Evolutionary conservation across 2,329 filamentous ascomycete genomes (phyloP), one percentile per base, ranked within the genome.

Genomic region (Colletotrichum sp.): DNA sequence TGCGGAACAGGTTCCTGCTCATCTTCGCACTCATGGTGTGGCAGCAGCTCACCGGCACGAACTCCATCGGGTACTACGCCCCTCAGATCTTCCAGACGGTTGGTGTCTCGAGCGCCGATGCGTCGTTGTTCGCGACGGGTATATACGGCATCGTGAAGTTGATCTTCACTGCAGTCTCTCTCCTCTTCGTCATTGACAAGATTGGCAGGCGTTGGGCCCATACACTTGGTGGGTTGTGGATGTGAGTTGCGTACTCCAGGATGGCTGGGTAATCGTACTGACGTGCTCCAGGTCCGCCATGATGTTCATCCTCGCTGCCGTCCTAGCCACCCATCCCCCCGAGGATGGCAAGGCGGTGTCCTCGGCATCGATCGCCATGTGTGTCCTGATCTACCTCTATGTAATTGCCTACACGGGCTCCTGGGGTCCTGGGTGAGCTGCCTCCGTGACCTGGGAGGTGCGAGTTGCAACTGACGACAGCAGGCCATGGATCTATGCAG

Each of bases 281-380:
- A 57, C 52, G 52, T 24, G 52, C 7, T 0, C 2, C 14, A 57
- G 52, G 52, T 57, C 52, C 0, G 52, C 52, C 52, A 57, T 57
- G 52, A 57, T 57, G 52, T 57, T 57, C 21, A 57, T 57, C 52
- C 52, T 57, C 52, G 52, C 52, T 8, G 52, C 52, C 52, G 52
- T 57, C 0, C 24, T 57, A 4, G 52, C 52, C 1, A 57, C 52
- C 18, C 52, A 57, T 7, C 52, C 52, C 13, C 52, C 52, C 2
- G 52, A 28, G 13, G 52, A 3, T 16, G 13, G 52, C 1, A 57
- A 57, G 52, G 13, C 24, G 13, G 52, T 57, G 12, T 57, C 52
- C 52, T 57, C 21, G 21, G 24, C 52, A 18, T 57, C 52, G 0
- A 57, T 57, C 7, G 52, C 52, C 21, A 57, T 57, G 52, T 57